A percentile compares a stretch with the other conserved stretches of the same genome.
Evolutionary conservation across 148 eudicot species (phyloP).

Genomic region (Spergularia bocconei): DNA sequence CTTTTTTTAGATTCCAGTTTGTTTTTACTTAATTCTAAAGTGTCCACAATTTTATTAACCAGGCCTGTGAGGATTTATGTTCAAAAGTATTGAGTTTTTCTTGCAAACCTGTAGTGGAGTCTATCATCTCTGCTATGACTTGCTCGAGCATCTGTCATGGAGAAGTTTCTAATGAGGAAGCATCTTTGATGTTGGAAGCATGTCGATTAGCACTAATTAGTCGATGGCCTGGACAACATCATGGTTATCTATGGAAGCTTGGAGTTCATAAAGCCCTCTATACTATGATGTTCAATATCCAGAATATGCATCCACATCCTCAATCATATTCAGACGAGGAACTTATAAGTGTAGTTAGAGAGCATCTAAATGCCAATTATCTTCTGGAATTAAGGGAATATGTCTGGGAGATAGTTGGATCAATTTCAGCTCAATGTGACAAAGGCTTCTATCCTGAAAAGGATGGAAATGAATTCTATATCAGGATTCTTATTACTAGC

Average conservation of each 20-base stretch:
- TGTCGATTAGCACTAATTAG: constrained; percentile 70
- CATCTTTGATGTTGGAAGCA: constrained; percentile 49
- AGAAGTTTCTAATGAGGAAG: constrained; percentile 37
- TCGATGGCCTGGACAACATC: constrained; percentile 78
- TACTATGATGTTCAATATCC: constrained; percentile 42
- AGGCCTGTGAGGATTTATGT: constrained; percentile 58
- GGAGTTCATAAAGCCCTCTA: constrained; percentile 54
- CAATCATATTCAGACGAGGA: constrained; percentile 41
- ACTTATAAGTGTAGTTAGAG: constrained; percentile 41
- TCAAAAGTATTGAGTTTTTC: constrained; percentile 44
- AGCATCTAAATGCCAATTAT: constrained; percentile 37
- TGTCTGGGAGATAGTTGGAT: constrained; percentile 80
- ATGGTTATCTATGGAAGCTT: constrained; percentile 60
- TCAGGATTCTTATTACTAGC: constrained; percentile 54
- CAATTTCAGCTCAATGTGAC: constrained; percentile 64
- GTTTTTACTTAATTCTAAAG: constrained; percentile 15
- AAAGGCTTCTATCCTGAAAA: constrained; percentile 40
- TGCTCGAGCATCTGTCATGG: constrained; percentile 32
- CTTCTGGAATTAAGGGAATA: constrained; percentile 46
- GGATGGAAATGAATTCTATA: constrained; percentile 34
- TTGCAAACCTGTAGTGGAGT: constrained; percentile 52
- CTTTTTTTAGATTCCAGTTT: not conserved
- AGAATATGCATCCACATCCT: constrained; percentile 26
- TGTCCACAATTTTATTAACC: constrained; percentile 27
- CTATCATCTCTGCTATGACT: constrained; percentile 49